phyloP scores from a whole-genome alignment of 768 basidiomycete genomes.

The Candolleomyces aberdarensis region DNA sequence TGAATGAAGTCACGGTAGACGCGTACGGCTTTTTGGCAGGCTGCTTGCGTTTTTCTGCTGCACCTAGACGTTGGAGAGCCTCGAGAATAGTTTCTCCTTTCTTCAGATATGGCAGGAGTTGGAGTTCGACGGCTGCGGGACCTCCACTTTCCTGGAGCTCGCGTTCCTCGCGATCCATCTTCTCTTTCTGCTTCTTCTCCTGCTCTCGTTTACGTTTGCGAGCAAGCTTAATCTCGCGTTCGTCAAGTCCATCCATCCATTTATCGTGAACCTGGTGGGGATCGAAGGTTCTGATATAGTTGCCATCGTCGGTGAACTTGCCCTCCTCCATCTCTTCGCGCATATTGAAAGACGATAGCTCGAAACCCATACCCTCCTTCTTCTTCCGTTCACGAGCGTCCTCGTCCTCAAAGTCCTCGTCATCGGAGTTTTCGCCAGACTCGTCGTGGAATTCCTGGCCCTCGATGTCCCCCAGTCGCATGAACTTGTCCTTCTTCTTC shows the following conservation, averaged over 20 bases:
- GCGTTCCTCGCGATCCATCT: constrained; percentile 67
- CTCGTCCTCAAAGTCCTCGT: constrained; percentile 60
- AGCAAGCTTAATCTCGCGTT: constrained; percentile 82
- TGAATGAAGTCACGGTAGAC: neutral
- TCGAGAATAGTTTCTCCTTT: constrained; percentile 90
- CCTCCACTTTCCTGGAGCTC: constrained; percentile 70
- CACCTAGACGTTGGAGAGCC: constrained; percentile 82
- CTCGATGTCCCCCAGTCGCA: constrained; percentile 92
- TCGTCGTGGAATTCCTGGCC: constrained; percentile 84
- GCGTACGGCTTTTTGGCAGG: constrained; percentile 29
- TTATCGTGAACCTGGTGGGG: constrained; percentile 89
- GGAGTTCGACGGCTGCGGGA: constrained; percentile 56
- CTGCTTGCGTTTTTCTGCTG: constrained; percentile 54
- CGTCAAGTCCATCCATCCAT: constrained; percentile 93
- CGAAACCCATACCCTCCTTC: constrained; percentile 82
- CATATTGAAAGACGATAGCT: constrained; percentile 97
- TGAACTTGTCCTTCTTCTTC: constrained; percentile 66
- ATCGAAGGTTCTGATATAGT: constrained; percentile 81
- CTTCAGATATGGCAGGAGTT: constrained; percentile 73
- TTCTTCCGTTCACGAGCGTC: constrained; percentile 76
- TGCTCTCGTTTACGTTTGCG: constrained; percentile 69
- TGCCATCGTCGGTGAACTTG: constrained; percentile 93
- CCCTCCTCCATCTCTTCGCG: constrained; percentile 98
- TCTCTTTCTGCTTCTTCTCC: constrained; percentile 69
- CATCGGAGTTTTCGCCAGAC: constrained; percentile 35